Conservation (phyloP, 768 basidiomycete genomes). For the Russula earlei region DNA sequence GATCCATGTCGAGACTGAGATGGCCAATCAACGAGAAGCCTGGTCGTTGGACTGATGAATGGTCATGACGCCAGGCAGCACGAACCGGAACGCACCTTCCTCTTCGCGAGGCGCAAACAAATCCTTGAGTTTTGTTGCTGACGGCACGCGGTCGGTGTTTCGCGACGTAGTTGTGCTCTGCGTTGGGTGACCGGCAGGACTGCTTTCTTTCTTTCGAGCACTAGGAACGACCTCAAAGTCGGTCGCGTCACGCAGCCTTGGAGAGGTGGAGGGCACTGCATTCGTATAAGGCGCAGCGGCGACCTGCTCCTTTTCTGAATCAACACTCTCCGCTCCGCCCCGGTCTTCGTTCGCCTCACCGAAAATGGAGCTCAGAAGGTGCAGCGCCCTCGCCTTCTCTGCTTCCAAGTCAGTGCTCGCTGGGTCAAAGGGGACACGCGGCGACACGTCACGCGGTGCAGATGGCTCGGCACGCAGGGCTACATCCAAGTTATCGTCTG, state of each 20-base stretch:
- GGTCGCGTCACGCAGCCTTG: conserved; percentile 24
- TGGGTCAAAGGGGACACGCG: background rate
- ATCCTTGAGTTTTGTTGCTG: conserved; percentile 45
- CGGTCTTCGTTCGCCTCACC: conserved; percentile 41
- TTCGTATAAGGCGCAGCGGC: conserved; percentile 19
- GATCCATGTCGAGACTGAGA: conserved; percentile 62
- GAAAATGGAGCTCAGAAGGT: conserved; percentile 46
- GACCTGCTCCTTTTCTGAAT: conserved; percentile 45
- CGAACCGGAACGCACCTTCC: conserved; percentile 39
- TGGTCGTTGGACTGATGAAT: conserved; percentile 27
- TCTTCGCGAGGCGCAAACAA: conserved; percentile 64
- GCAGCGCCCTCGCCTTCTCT: conserved; percentile 40
- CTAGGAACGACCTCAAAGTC: conserved; percentile 17
- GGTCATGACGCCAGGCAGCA: background rate
- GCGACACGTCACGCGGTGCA: background rate
- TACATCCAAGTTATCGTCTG: background rate
- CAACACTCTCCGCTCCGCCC: conserved; percentile 50
- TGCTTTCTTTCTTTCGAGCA: background rate
- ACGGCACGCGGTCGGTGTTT: background rate
- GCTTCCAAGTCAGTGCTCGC: conserved; percentile 26
- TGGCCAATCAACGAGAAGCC: conserved; percentile 71
- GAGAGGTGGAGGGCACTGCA: conserved; percentile 15
- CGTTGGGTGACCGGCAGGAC: background rate
- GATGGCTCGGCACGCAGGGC: background rate
- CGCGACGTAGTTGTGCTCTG: background rate